Percentiles rank a stretch among this genome's conserved stretches.
Conservation (phyloP, 129 eudicot genomes). For the Daucus carota region DH1_v3.0 NC_030386.2:37595501-37596000, state of each 20-base stretch:
- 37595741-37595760: slow-evolving; percentile 66
- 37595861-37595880: slow-evolving; percentile 74
- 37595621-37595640: slow-evolving; percentile 70
- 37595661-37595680: slow-evolving; percentile 94
- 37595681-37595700: slow-evolving; percentile 54
- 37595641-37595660: slow-evolving; percentile 45
- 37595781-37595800: slow-evolving; percentile 75
- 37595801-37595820: slow-evolving; percentile 61
- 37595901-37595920: slow-evolving; percentile 59
- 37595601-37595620: neutral
- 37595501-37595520: neutral
- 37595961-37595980: slow-evolving; percentile 95
- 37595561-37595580: neutral
- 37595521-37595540: neutral
- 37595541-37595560: neutral
- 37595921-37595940: slow-evolving; percentile 95
- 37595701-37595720: slow-evolving; percentile 66
- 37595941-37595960: slow-evolving; percentile 89
- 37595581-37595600: neutral
- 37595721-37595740: slow-evolving; percentile 52
- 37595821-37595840: slow-evolving; percentile 58
- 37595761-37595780: slow-evolving; percentile 70
- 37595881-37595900: slow-evolving; percentile 84
- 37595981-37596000: slow-evolving; percentile 85
- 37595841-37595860: slow-evolving; percentile 73